A percentile compares a stretch with the other conserved stretches of the same genome.
phyloP scores from a whole-genome alignment of 129 eudicot genomes.

The Calendula officinalis region DNA sequence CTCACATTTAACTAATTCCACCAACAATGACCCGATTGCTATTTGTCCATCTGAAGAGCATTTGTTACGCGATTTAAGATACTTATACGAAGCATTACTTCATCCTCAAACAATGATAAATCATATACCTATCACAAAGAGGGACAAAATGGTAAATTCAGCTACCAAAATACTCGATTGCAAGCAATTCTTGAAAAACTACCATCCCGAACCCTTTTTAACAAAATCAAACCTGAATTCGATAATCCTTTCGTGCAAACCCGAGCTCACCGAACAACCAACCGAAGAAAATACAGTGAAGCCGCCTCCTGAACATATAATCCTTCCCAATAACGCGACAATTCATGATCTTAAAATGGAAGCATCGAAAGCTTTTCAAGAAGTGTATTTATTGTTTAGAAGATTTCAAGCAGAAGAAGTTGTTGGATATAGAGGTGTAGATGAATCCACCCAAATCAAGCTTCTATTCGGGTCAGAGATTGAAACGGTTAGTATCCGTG shows the following conservation, averaged over 20 bases:
- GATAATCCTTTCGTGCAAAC: conserved; percentile 53
- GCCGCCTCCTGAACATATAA: conserved; percentile 66
- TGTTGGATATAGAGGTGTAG: conserved; percentile 77
- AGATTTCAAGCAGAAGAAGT: conserved; percentile 78
- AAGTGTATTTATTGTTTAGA: conserved; percentile 66
- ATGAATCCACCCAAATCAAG: conserved; percentile 78
- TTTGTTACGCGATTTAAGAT: conserved; percentile 60
- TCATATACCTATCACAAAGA: conserved; percentile 38
- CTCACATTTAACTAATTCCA: conserved; percentile 6
- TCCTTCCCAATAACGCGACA: conserved; percentile 59
- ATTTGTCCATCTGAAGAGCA: conserved; percentile 51
- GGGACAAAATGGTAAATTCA: conserved; percentile 35
- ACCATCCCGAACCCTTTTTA: conserved; percentile 44
- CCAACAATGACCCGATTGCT: neutral
- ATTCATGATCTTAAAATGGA: conserved; percentile 61
- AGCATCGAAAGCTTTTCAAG: conserved; percentile 76
- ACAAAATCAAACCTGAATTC: conserved; percentile 33
- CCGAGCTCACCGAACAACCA: conserved; percentile 29
- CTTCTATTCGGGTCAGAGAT: conserved; percentile 50
- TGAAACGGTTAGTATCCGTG: conserved; percentile 41
- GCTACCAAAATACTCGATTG: conserved; percentile 76
- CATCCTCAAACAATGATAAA: conserved; percentile 46
- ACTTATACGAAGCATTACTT: conserved; percentile 62
- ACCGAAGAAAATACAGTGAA: conserved; percentile 30
- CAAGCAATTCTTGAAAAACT: conserved; percentile 86